phyloP scores from a whole-genome alignment of 108 stramenopile species.

The Skeletonema tropicum region DNA sequence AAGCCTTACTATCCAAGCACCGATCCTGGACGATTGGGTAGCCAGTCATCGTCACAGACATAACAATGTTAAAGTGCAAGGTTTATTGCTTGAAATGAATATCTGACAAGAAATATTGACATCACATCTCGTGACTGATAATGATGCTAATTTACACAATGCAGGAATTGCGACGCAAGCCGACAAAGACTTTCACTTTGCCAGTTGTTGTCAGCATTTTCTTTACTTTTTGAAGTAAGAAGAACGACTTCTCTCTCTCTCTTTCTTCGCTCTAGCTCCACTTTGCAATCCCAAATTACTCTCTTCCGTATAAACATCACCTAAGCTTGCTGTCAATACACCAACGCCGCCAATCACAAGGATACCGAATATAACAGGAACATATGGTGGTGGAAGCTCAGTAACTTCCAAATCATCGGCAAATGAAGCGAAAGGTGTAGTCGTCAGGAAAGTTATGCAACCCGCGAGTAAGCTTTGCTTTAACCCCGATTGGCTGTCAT shows the following conservation, averaged over 20 bases:
- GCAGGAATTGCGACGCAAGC: background rate
- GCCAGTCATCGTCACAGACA: constrained; percentile 27
- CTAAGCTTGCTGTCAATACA: constrained; percentile 70
- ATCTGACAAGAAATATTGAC: too few relatives aligned
- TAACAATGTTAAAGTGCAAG: background rate
- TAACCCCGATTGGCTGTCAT: background rate
- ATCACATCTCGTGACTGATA: background rate
- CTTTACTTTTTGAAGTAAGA: constrained; percentile 82
- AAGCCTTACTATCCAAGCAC: constrained; percentile 88
- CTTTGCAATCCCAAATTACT: constrained; percentile 65
- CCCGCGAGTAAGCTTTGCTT: constrained; percentile 13
- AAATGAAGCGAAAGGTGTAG: constrained; percentile 25
- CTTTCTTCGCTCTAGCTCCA: constrained; percentile 86
- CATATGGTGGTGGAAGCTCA: constrained; percentile 65
- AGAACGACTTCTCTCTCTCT: constrained; percentile 84
- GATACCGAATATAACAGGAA: constrained; percentile 78
- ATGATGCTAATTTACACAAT: constrained; percentile 7
- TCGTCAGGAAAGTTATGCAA: constrained; percentile 18
- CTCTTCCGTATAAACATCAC: constrained; percentile 75
- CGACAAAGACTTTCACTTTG: background rate
- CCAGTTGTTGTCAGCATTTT: background rate
- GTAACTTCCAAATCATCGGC: constrained; percentile 61
- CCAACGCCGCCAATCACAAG: constrained; percentile 82
- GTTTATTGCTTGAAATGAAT: background rate
- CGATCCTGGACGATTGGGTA: constrained; percentile 78